Evolutionary conservation across 208 protist genomes (phyloP).

Genomic region (Lotmaria passim): DNA sequence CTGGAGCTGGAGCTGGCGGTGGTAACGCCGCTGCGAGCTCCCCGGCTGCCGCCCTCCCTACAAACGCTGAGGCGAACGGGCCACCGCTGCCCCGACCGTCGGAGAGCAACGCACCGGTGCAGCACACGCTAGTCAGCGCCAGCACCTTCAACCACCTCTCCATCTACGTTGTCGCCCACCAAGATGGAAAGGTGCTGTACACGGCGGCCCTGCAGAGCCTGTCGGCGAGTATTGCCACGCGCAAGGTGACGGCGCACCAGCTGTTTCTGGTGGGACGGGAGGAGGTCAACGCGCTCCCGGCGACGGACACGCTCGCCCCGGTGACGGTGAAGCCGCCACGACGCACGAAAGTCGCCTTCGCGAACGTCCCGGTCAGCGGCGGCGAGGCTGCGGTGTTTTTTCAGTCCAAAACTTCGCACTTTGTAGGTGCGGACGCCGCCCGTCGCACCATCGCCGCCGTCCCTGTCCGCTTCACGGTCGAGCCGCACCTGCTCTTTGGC

Average conservation of each 20-base stretch:
- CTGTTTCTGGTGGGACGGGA: conserved; percentile 61
- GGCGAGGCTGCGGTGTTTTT: conserved; percentile 33
- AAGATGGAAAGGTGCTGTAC: conserved; percentile 63
- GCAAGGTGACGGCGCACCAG: conserved; percentile 78
- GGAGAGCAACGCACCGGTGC: conserved; percentile 49
- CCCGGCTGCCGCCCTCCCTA: conserved; percentile 1
- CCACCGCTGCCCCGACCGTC: conserved; percentile 37
- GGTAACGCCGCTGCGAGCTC: not conserved
- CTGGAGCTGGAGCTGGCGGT: not conserved
- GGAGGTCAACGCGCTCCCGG: conserved; percentile 37
- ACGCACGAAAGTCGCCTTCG: conserved; percentile 27
- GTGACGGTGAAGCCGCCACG: conserved; percentile 7
- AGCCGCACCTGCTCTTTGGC: conserved; percentile 86
- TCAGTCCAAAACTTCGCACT: conserved; percentile 33
- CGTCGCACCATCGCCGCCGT: conserved; percentile 69
- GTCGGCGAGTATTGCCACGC: conserved; percentile 59
- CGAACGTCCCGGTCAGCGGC: conserved; percentile 19
- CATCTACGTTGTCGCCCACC: conserved; percentile 70
- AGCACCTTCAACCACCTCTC: conserved; percentile 85
- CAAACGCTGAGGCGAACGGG: conserved; percentile 32
- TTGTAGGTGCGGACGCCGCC: conserved; percentile 79
- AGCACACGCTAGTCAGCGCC: conserved; percentile 75
- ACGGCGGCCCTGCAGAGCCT: conserved; percentile 70
- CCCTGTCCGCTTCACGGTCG: conserved; percentile 71
- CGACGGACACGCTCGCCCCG: conserved; percentile 6